phyloP scores from a whole-genome alignment of 1,139 yeast genomes.

The Candida mesenterica region DNA sequence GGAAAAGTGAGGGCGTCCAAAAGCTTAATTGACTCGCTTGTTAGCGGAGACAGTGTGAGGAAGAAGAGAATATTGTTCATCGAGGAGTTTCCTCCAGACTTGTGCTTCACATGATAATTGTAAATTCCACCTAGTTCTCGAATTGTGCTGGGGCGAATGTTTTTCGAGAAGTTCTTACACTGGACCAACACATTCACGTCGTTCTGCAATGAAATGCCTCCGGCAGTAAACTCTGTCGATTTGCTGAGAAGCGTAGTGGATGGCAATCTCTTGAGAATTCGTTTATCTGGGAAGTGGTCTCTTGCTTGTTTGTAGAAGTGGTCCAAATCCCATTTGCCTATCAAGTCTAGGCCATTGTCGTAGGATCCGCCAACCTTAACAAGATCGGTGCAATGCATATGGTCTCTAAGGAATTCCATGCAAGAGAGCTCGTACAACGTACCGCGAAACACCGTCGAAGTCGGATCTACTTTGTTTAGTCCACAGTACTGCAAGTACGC shows the following conservation, averaged over 20 bases:
- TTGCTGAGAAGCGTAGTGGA: conserved; percentile 11
- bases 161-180: conserved; percentile 51
- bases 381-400: conserved; percentile 43
- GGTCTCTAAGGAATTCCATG: conserved; percentile 42
- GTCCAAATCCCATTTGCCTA: conserved; percentile 56
- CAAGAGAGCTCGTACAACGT: conserved; percentile 65
- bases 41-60: conserved; percentile 60
- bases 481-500: conserved; percentile 32
- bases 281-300: conserved; percentile 4
- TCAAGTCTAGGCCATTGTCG: conserved; percentile 72
- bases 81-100: conserved; percentile 19
- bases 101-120: conserved; percentile 35
- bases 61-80: conserved; percentile 32
- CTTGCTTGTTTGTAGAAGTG: conserved; percentile 20
- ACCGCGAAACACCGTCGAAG: conserved; percentile 60
- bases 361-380: conserved; percentile 59
- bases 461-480: conserved; percentile 19
- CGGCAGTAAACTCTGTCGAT: conserved; percentile 6
- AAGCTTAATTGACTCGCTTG: conserved; percentile 50
- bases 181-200: conserved; percentile 48
- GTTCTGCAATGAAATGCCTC: conserved; percentile 20
- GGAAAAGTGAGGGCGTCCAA: conserved; percentile 52
- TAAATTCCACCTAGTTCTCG: conserved; percentile 61
- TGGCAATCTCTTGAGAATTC: conserved; percentile 2
- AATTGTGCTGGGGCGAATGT: conserved; percentile 51